Conservation (phyloP, 306 rosid species). For the Abrus pulchellus region DNA sequence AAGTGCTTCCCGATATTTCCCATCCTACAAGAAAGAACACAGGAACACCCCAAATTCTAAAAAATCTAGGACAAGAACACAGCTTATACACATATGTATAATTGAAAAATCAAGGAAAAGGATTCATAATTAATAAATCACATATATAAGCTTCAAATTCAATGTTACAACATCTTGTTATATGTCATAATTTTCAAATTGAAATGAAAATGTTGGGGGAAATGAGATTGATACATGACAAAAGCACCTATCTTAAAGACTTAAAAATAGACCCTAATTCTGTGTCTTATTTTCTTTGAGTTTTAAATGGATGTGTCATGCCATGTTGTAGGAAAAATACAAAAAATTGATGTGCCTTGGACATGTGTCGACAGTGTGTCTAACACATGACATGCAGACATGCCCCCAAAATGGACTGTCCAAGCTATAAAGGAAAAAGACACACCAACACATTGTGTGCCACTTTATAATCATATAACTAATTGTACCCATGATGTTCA, state of each 20-base stretch:
- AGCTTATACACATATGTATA: background rate
- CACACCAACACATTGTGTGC: background rate
- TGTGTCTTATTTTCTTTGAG: background rate
- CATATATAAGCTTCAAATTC: background rate
- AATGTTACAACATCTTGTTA: background rate
- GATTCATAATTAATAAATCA: background rate
- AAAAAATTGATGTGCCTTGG: background rate
- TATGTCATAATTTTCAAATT: background rate
- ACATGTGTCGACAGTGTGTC: background rate
- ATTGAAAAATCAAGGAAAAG: conserved; percentile 1
- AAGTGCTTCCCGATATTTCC: conserved; percentile 80
- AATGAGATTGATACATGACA: background rate
- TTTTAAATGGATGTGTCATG: background rate
- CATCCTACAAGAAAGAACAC: conserved; percentile 61
- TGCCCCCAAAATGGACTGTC: background rate
- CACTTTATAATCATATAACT: conserved; percentile 14
- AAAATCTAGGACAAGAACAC: background rate
- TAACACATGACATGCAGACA: background rate
- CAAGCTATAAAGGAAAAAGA: background rate
- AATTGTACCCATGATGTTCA: background rate
- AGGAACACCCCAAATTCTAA: conserved; percentile 13
- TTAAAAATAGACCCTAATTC: background rate
- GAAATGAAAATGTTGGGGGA: background rate
- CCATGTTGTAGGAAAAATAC: background rate
- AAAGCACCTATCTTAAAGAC: background rate